Evolutionary conservation across 176 grass and related monocot genomes (phyloP).

Genomic region (Aegilops tauschii): DNA sequence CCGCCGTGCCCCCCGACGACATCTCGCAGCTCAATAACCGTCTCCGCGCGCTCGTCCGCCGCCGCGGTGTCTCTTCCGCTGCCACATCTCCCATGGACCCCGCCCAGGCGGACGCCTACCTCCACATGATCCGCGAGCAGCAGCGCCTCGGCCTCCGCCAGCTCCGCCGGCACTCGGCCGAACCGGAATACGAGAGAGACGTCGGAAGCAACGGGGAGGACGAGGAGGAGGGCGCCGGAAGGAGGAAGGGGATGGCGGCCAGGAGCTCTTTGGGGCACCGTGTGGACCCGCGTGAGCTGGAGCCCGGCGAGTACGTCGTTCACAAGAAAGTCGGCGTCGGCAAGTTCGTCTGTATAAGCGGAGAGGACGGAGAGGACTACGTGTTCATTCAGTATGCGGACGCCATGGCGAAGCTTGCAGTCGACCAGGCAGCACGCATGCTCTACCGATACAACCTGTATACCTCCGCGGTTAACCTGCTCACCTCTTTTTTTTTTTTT

Average conservation of each 20-base stretch:
- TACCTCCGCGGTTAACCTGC: neutral
- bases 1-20: constrained; percentile 52
- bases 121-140: constrained; percentile 51
- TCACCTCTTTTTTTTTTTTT: neutral
- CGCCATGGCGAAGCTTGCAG: constrained; percentile 90
- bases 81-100: constrained; percentile 29
- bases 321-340: constrained; percentile 95
- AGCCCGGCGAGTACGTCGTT: constrained; percentile 81
- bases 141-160: constrained; percentile 49
- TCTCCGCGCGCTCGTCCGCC: constrained; percentile 54
- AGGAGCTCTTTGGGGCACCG: constrained; percentile 78
- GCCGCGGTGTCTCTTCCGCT: constrained; percentile 20
- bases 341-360: constrained; percentile 79
- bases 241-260: constrained; percentile 27
- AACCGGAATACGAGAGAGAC: constrained; percentile 12
- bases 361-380: constrained; percentile 66
- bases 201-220: neutral
- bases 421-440: constrained; percentile 73
- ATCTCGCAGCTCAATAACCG: constrained; percentile 67
- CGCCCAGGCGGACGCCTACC: constrained; percentile 67
- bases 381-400: constrained; percentile 88
- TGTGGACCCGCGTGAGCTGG: constrained; percentile 72
- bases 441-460: constrained; percentile 98
- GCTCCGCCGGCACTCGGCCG: constrained; percentile 16
- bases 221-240: constrained; percentile 15